Evolutionary conservation across 305 asterid genomes (phyloP).

Genomic region (Solanum hybrid): DNA sequence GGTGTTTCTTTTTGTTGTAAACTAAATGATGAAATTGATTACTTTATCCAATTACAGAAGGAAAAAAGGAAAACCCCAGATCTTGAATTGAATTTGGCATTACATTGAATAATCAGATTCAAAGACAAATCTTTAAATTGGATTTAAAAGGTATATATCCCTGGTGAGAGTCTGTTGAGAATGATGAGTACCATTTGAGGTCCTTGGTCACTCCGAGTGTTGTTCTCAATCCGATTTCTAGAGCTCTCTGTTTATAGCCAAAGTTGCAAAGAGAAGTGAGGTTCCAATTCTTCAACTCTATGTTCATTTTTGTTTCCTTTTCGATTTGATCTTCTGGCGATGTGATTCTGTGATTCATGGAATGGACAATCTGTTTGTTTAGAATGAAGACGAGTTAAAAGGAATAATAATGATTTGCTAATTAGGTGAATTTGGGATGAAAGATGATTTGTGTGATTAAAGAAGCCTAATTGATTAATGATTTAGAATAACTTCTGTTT

Average conservation of each 20-base stretch:
- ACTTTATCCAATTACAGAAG: background rate
- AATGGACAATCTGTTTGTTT: background rate
- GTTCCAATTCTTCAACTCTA: background rate
- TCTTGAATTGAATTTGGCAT: slow-evolving; percentile 47
- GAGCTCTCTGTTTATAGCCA: background rate
- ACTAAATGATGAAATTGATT: background rate
- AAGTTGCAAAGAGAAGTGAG: background rate
- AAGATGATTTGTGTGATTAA: background rate
- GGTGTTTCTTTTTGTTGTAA: background rate
- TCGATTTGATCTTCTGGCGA: background rate
- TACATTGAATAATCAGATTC: slow-evolving; percentile 67
- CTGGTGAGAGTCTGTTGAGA: slow-evolving; percentile 49
- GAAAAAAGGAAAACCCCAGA: slow-evolving; percentile 38
- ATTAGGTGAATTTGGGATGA: background rate
- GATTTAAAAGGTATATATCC: slow-evolving; percentile 58
- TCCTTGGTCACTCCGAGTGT: background rate
- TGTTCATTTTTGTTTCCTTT: background rate
- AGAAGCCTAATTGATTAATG: background rate
- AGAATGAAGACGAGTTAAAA: background rate
- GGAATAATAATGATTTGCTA: no score
- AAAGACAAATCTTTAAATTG: slow-evolving; percentile 54
- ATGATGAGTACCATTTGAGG: slow-evolving; percentile 31
- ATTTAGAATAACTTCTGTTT: background rate
- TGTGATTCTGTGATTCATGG: background rate
- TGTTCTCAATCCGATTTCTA: background rate